Evolutionary conservation across 331 rosid genomes (phyloP).

Genomic region (Malus hybrid): DNA sequence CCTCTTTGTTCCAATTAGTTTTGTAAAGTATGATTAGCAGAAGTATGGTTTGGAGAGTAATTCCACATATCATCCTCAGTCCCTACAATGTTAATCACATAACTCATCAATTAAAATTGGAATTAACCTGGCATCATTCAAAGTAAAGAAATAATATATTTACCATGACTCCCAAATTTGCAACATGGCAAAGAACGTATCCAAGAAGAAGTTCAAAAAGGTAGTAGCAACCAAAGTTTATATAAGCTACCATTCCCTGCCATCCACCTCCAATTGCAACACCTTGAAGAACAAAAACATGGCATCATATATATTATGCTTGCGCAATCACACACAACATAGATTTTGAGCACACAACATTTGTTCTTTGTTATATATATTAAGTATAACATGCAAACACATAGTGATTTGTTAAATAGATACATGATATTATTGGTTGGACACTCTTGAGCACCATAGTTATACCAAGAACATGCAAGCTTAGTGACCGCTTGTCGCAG

Average conservation of each 20-base stretch:
- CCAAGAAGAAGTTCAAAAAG: conserved; percentile 76
- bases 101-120: background rate
- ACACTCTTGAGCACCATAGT: conserved; percentile 47
- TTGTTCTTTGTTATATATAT: background rate
- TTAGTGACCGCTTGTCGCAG: conserved; percentile 39
- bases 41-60: conserved; percentile 42
- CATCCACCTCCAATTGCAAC: conserved; percentile 95
- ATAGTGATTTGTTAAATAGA: background rate
- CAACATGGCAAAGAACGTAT: conserved; percentile 44
- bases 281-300: conserved; percentile 35
- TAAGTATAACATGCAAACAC: background rate
- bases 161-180: conserved; percentile 62
- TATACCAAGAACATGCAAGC: conserved; percentile 53
- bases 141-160: background rate
- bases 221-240: conserved; percentile 70
- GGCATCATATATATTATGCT: background rate
- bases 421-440: conserved; percentile 58
- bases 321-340: background rate
- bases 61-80: conserved; percentile 50
- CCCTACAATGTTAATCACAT: conserved; percentile 33
- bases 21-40: conserved; percentile 35
- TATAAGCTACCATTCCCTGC: conserved; percentile 74
- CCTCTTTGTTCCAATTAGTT: conserved; percentile 67
- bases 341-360: background rate
- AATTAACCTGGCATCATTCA: background rate